Conservation (phyloP, 495 filamentous ascomycete species). For the Aspergillus mulundensis region DNA sequence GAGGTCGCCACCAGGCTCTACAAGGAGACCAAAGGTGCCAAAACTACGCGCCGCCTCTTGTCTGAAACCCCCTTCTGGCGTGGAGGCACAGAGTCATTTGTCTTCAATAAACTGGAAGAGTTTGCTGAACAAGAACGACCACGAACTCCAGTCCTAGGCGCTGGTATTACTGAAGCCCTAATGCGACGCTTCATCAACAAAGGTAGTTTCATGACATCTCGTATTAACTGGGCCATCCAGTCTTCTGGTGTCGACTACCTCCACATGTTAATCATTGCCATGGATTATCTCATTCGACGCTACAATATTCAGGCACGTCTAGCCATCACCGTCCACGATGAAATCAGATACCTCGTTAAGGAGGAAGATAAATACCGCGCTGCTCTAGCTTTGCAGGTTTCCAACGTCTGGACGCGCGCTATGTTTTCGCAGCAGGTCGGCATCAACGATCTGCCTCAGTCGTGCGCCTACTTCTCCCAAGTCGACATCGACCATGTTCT, state of each 20-base stretch:
- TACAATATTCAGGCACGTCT: conserved; percentile 82
- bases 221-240: conserved; percentile 99
- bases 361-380: conserved; percentile 81
- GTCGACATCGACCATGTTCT: conserved; percentile 92
- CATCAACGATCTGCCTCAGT: conserved; percentile 89
- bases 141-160: conserved; percentile 88
- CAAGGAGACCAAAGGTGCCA: conserved; percentile 80
- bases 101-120: conserved; percentile 96
- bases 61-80: conserved; percentile 83
- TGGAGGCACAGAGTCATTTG: conserved; percentile 92
- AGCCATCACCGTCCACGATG: conserved; percentile 94
- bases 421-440: conserved; percentile 97
- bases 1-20: conserved; percentile 78
- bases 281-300: conserved; percentile 89
- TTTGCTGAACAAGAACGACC: conserved; percentile 93
- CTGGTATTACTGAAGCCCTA: conserved; percentile 93
- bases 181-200: conserved; percentile 82
- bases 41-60: conserved; percentile 64
- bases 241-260: conserved; percentile 97
- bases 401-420: conserved; percentile 94
- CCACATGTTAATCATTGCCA: conserved; percentile 85
- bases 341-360: conserved; percentile 89
- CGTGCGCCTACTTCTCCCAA: conserved; percentile 91
- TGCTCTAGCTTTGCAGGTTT: conserved; percentile 87
- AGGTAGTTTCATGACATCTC: conserved; percentile 88